Evolutionary conservation across 1,284 basidiomycete species (phyloP), one percentile per base, ranked within the genome.

Genomic region (Melanopsichium pennsylvanicum): DNA sequence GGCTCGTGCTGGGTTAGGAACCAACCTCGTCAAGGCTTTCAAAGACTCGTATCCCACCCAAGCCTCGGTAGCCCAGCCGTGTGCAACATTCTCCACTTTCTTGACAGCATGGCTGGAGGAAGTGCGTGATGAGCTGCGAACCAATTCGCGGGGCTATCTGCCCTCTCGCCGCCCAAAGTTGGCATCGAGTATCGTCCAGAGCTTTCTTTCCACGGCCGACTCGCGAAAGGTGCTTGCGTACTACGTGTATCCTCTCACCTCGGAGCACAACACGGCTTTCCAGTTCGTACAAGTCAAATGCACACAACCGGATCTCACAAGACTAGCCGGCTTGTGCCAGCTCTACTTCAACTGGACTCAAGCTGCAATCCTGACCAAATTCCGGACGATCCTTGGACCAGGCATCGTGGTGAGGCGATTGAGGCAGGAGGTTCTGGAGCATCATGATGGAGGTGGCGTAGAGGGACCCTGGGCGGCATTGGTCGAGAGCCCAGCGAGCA

Each of bases 1-100:
- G 0, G 84, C 85, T 0, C 69, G 79, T 18, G 80, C 76, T 10
- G 84, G 85, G 5, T 82, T 81, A 37, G 82, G 83, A 4, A 68
- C 72, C 3, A 52, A 77, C 0, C 84, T 95, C 2, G 83, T 89
- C 39, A 80, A 86, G 37, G 87, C 87, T 7, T 88, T 74, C 47
- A 45, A 58, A 12, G 13, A 22, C 3, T 54, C 50, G 26, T 70
- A 59, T 27, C 44, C 46, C 12, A 26, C 56, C 3, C 54, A 51
- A 11, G 33, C 13, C 8, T 54, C 49, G 1, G 36, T 40, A 18
- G 2, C 8, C 15, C 12, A 38, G 5, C 13, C 31, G 0, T 35
- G 33, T 11, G 8, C 33, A 6, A 18, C 40, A 6, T 73, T 75
- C 54, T 32, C 38, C 2, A 5, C 19, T 2, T 73, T 69, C 18